Evolutionary conservation across 164 flowering plant genomes (phyloP).

Genomic region (Saururus chinensis): DNA sequence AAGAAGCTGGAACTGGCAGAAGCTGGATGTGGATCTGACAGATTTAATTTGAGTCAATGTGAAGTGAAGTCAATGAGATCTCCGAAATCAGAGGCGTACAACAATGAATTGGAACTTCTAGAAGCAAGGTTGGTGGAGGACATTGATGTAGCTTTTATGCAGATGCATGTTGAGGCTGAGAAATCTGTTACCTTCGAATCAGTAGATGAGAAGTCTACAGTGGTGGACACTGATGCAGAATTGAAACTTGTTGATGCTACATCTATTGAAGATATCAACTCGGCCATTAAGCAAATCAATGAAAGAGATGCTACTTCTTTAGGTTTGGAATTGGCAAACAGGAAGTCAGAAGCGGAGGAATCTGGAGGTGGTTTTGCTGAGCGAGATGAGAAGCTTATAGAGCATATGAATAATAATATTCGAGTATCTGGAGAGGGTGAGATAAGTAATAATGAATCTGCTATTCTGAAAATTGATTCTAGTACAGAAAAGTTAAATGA

Average conservation of each 20-base stretch:
- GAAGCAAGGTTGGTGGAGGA: constrained; percentile 9
- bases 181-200: constrained; percentile 11
- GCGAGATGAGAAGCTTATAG: not conserved
- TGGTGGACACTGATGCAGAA: constrained; percentile 5
- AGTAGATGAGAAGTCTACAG: constrained; percentile 9
- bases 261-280: constrained; percentile 1
- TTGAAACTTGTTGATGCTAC: not conserved
- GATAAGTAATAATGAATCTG: constrained; percentile 8
- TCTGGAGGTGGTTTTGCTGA: constrained; percentile 1
- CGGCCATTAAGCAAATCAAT: not conserved
- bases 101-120: constrained; percentile 1
- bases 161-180: constrained; percentile 12
- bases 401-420: not conserved
- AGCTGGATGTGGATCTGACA: constrained; percentile 1
- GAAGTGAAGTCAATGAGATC: not conserved
- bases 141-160: constrained; percentile 4
- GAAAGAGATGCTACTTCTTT: not conserved
- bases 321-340: not conserved
- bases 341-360: not conserved
- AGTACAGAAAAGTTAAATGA: constrained; percentile 7
- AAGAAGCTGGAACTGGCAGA: constrained; percentile 1
- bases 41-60: not conserved
- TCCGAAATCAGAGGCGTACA: not conserved
- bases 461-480: constrained; percentile 6
- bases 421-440: constrained; percentile 10